These are phyloP conservation scores for Microstroma glucosiphilum DNA, from an alignment of 1,284 basidiomycete genomes.

Conservation along the genomic window DNA sequence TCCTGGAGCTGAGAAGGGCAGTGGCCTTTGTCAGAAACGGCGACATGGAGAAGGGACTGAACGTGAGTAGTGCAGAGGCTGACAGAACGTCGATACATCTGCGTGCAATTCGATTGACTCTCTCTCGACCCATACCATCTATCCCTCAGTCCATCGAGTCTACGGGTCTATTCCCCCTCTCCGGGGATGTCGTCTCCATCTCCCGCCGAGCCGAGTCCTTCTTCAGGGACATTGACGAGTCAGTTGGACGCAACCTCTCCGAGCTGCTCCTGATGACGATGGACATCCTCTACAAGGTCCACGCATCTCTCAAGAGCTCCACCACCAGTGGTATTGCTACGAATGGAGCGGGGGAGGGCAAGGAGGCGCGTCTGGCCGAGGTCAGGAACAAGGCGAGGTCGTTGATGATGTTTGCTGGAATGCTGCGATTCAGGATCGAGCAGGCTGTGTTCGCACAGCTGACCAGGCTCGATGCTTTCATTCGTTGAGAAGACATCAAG, in stretches of 20 bases:
- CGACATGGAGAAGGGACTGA: slow-evolving; percentile 69
- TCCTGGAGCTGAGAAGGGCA: slow-evolving; percentile 76
- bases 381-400: slow-evolving; percentile 43
- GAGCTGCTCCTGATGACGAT: slow-evolving; percentile 85
- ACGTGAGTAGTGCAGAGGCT: slow-evolving; percentile 56
- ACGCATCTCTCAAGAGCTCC: slow-evolving; percentile 43
- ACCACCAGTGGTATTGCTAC: background rate
- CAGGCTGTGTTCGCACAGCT: slow-evolving; percentile 48
- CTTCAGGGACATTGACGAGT: slow-evolving; percentile 78
- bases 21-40: slow-evolving; percentile 69
- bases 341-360: slow-evolving; percentile 12
- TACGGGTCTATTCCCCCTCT: slow-evolving; percentile 8
- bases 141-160: background rate
- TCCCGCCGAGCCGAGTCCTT: slow-evolving; percentile 74
- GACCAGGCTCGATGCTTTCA: slow-evolving; percentile 45
- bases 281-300: slow-evolving; percentile 68
- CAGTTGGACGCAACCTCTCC: slow-evolving; percentile 81
- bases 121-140: background rate
- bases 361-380: slow-evolving; percentile 28
- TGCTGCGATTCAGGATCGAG: slow-evolving; percentile 49
- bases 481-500: slow-evolving; percentile 14
- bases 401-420: slow-evolving; percentile 50
- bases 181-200: slow-evolving; percentile 69
- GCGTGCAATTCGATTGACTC: too few species aligned
- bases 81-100: too few species aligned